Conservation (phyloP, 2,329 filamentous ascomycete species). For the Paecilomyces formosus region DNA sequence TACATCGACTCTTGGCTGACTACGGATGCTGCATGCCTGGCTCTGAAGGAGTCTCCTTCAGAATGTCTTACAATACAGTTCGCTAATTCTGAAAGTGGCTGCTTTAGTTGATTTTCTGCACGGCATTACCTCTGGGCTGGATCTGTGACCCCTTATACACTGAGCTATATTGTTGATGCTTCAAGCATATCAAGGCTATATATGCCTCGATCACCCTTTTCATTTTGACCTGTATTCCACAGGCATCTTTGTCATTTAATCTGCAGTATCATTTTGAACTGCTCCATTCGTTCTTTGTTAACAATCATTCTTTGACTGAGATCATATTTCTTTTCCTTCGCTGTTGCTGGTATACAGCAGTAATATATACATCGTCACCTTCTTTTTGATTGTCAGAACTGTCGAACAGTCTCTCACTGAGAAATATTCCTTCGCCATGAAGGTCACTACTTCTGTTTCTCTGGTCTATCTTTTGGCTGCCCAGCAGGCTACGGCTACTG, state of each 20-base stretch:
- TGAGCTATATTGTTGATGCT: background rate
- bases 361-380: background rate
- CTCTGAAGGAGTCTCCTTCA: conserved; percentile 6
- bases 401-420: conserved; percentile 2
- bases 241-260: conserved; percentile 14
- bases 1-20: background rate
- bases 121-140: background rate
- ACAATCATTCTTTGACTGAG: background rate
- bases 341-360: conserved; percentile 12
- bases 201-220: conserved; percentile 8
- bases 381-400: background rate
- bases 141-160: background rate
- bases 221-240: background rate
- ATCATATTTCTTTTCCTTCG: background rate
- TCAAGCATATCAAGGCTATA: background rate
- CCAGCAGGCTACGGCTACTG: conserved; percentile 17
- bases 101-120: background rate
- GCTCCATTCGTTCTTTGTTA: conserved; percentile 32
- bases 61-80: conserved; percentile 10
- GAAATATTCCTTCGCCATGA: conserved; percentile 11
- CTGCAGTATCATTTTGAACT: conserved; percentile 11
- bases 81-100: background rate
- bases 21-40: background rate
- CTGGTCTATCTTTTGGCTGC: conserved; percentile 12
- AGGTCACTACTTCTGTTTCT: conserved; percentile 9